Evolutionary conservation across 106 monocot species (phyloP).

Genomic region (Alisma plantagoaquatica): DNA sequence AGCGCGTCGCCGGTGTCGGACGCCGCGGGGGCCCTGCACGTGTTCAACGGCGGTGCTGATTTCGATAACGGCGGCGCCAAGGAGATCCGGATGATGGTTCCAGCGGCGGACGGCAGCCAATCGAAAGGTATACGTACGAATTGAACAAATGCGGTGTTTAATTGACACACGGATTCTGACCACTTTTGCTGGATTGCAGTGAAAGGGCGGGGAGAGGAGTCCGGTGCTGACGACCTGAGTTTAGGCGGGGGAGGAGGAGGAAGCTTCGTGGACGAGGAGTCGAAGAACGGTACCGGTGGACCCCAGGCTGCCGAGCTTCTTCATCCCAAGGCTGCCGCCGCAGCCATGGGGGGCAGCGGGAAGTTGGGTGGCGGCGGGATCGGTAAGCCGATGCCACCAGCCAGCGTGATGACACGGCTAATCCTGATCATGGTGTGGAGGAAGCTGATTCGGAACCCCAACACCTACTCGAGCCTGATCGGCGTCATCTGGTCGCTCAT

Average conservation of each 20-base stretch:
- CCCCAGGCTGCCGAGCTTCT: too few relatives aligned
- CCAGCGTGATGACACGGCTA: constrained; percentile 76
- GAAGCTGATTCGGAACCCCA: constrained; percentile 85
- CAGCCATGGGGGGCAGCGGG: not conserved
- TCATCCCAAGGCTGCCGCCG: too few relatives aligned
- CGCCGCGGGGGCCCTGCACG: not conserved
- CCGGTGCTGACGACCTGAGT: not conserved
- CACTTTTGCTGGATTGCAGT: not conserved
- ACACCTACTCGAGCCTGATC: constrained; percentile 87
- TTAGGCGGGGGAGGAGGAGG: not conserved
- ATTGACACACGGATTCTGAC: not conserved
- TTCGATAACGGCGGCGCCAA: constrained; percentile 7
- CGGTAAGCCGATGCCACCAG: constrained; percentile 51
- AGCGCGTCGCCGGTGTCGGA: constrained; percentile 16
- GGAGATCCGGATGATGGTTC: constrained; percentile 23
- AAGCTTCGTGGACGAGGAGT: not conserved
- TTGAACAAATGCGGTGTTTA: not conserved
- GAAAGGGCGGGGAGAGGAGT: not conserved
- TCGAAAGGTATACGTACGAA: not conserved
- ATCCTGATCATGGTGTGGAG: constrained; percentile 98
- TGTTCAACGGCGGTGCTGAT: constrained; percentile 6
- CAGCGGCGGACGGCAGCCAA: constrained; percentile 3
- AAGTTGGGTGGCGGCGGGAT: not conserved
- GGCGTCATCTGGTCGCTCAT: constrained; percentile 42
- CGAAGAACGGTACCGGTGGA: too few relatives aligned